Evolutionary conservation across 2,329 filamentous ascomycete species (phyloP).

Genomic region (Fusarium sp.): DNA sequence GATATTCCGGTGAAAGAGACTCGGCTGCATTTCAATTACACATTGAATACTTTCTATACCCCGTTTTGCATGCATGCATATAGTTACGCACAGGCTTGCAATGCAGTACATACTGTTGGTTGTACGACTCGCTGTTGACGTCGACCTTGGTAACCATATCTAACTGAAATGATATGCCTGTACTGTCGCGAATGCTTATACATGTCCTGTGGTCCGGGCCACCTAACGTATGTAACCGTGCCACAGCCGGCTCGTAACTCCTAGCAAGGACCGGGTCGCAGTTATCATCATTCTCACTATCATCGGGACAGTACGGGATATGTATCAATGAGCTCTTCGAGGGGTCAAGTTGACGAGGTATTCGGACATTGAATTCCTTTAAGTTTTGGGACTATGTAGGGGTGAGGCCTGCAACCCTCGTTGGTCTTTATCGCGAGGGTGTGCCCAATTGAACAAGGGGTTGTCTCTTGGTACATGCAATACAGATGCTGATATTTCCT

Average conservation of each 20-base stretch:
- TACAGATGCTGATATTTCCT: constrained; percentile 4
- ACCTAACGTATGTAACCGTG: constrained; percentile 21
- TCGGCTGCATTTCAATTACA: constrained; percentile 22
- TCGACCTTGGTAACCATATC: background rate
- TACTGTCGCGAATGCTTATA: background rate
- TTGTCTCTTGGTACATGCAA: background rate
- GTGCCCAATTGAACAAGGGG: background rate
- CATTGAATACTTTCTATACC: constrained; percentile 2
- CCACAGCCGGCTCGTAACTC: background rate
- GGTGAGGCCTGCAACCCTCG: constrained; percentile 13
- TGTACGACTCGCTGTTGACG: background rate
- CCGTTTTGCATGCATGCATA: constrained; percentile 5
- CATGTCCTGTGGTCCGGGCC: background rate
- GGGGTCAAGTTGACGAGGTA: background rate
- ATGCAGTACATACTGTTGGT: background rate
- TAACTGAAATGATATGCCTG: background rate
- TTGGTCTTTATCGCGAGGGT: constrained; percentile 7
- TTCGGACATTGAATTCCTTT: constrained; percentile 37
- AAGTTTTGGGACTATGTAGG: constrained; percentile 1
- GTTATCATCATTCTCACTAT: constrained; percentile 4
- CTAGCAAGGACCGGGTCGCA: background rate
- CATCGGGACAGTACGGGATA: constrained; percentile 33
- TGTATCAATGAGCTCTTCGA: background rate
- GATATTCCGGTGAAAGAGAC: constrained; percentile 22
- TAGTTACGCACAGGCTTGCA: background rate